A percentile compares a stretch with the other conserved stretches of the same genome.
These are phyloP conservation scores for Cordyceps cateniannulata DNA, from an alignment of 2,329 filamentous ascomycete species.

Conservation along the genomic window DNA sequence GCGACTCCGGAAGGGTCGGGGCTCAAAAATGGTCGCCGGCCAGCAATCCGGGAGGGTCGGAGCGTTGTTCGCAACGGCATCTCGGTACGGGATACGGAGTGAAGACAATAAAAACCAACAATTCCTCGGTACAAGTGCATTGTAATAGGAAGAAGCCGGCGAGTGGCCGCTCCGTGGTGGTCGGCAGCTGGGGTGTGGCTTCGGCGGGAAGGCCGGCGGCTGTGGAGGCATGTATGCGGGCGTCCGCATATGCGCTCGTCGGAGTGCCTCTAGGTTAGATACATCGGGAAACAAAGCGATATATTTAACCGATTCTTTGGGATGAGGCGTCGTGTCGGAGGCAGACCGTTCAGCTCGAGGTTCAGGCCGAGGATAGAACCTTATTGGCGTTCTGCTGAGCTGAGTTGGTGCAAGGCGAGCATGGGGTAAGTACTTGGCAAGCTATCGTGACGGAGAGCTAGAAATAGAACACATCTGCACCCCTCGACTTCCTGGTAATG, in stretches of 20 bases:
- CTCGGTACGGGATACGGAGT: no score
- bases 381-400: not conserved
- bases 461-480: no score
- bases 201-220: not conserved
- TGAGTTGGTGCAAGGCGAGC: no score
- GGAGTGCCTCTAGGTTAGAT: not conserved
- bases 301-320: not conserved
- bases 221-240: not conserved
- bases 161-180: not conserved
- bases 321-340: no score
- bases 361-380: no score
- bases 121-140: not conserved
- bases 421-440: no score
- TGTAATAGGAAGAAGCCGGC: not conserved
- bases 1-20: not conserved
- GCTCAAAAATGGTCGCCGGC: constrained; percentile 1
- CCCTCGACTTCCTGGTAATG: no score
- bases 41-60: not conserved
- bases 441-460: no score
- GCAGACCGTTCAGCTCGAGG: not conserved
- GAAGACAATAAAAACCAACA: not conserved
- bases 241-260: not conserved
- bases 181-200: not conserved
- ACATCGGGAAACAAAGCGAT: not conserved
- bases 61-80: not conserved